phyloP scores from a whole-genome alignment of 179 eudicot genomes.

The Vitellaria paradoxa region DNA sequence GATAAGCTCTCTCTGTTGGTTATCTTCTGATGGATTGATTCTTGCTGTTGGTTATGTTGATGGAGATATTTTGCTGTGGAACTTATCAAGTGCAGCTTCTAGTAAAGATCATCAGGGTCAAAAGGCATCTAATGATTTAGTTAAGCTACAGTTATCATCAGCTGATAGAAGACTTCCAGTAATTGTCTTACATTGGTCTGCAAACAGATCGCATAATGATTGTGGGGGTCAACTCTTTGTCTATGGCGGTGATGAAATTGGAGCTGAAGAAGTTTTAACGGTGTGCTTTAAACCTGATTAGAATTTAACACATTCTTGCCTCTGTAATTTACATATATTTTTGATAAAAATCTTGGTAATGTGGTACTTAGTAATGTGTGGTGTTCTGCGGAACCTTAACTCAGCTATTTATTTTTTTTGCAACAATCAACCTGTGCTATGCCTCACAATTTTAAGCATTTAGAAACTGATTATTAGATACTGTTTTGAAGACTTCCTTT shows the following conservation, averaged over 20 bases:
- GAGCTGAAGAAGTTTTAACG: conserved; percentile 97
- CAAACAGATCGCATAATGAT: conserved; percentile 40
- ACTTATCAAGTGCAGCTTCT: conserved; percentile 42
- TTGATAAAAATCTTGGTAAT: not conserved
- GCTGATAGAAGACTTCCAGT: conserved; percentile 79
- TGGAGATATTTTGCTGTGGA: conserved; percentile 94
- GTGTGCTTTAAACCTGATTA: conserved; percentile 37
- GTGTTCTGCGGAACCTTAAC: not conserved
- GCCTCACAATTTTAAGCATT: not conserved
- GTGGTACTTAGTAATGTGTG: not conserved
- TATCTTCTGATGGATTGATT: conserved; percentile 82
- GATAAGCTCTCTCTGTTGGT: conserved; percentile 93
- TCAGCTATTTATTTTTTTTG: not conserved
- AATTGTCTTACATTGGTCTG: conserved; percentile 83
- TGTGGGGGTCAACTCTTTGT: conserved; percentile 69
- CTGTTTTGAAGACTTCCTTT: not conserved
- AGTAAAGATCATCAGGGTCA: conserved; percentile 34
- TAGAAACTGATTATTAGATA: not conserved
- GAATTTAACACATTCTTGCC: not conserved
- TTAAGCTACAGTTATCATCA: conserved; percentile 79
- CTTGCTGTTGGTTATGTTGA: conserved; percentile 96
- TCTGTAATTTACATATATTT: not conserved
- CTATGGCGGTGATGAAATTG: conserved; percentile 95
- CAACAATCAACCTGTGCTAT: not conserved
- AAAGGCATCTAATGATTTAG: conserved; percentile 43